phyloP scores from a whole-genome alignment of 768 basidiomycete species.

The Termitomyces sp. region DNA sequence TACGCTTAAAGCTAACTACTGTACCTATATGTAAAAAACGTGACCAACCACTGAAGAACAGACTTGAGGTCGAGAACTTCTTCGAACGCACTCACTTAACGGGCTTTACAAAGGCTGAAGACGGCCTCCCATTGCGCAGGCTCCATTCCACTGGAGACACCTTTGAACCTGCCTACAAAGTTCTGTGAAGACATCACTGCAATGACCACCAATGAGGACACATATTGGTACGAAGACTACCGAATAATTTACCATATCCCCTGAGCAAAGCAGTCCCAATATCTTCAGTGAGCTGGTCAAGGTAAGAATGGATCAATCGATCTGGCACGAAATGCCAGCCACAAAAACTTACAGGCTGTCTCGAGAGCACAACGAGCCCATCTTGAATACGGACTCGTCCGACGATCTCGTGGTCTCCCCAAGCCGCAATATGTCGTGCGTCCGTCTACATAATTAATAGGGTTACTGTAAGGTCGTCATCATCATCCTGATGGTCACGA shows the following conservation, averaged over 20 bases:
- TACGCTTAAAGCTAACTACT: not conserved
- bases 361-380: constrained; percentile 50
- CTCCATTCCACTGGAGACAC: constrained; percentile 24
- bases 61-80: not conserved
- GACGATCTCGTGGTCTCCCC: constrained; percentile 51
- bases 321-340: not conserved
- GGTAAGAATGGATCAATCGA: not conserved
- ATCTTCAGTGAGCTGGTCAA: constrained; percentile 18
- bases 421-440: constrained; percentile 39
- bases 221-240: not conserved
- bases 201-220: constrained; percentile 1
- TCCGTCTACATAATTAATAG: constrained; percentile 34
- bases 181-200: constrained; percentile 47
- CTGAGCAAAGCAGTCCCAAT: constrained; percentile 36
- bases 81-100: not conserved
- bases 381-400: constrained; percentile 57
- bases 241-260: constrained; percentile 38
- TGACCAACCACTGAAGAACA: not conserved
- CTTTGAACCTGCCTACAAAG: constrained; percentile 45
- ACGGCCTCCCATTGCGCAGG: constrained; percentile 44
- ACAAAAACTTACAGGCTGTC: constrained; percentile 40
- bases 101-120: constrained; percentile 46
- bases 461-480: not conserved
- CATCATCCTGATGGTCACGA: constrained; percentile 12
- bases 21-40: not conserved